Evolutionary conservation across 1,139 yeast genomes (phyloP), one percentile per base, ranked within the genome.

Genomic region (Pichia sp.): DNA sequence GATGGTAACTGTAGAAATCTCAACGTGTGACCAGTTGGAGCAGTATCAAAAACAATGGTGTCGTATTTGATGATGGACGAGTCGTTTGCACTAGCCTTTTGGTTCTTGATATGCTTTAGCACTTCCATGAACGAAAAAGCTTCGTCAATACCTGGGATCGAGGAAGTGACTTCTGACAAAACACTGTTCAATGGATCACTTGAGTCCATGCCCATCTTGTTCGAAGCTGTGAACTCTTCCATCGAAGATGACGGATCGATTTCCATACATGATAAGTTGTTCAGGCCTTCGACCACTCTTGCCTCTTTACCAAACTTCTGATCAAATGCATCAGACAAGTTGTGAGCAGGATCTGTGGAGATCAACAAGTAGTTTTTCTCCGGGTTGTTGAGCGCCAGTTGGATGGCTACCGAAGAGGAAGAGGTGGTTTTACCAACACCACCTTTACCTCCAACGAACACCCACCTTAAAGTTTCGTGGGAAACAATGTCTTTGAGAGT

Each of bases 361-460:
- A 93, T 93, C 66, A 93, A 76, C 59, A 93, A 76, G 62, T 90
- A 95, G 65, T 87, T 85, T 62, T 89, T 92, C 34, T 81, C 70
- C 52, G 95, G 93, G 68, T 89, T 85, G 55, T 88, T 84, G 57
- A 90, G 75, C 2, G 95, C 93, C 67, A 87, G 75, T 72, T 93
- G 98, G 57, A 92, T 88, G 31, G 99, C 96, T 62, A 93, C 80
- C 26, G 98, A 90, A 51, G 97, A 92, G 0, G 98, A 92, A 3
- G 97, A 89, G 47, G 99, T 93, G 62, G 99, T 93, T 71, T 93
- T 93, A 64, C 99, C 99, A 43, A 93, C 99, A 72, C 99, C 99
- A 70, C 99, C 99, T 76, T 93, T 93, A 65, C 99, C 99, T 59
- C 99, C 99, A 45, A 92, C 98, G 68, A 93, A 93, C 62, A 93